Percentiles rank a stretch among this genome's conserved stretches.
Conservation (phyloP, 2,329 filamentous ascomycete species). For the Septoria linicola region DNA sequence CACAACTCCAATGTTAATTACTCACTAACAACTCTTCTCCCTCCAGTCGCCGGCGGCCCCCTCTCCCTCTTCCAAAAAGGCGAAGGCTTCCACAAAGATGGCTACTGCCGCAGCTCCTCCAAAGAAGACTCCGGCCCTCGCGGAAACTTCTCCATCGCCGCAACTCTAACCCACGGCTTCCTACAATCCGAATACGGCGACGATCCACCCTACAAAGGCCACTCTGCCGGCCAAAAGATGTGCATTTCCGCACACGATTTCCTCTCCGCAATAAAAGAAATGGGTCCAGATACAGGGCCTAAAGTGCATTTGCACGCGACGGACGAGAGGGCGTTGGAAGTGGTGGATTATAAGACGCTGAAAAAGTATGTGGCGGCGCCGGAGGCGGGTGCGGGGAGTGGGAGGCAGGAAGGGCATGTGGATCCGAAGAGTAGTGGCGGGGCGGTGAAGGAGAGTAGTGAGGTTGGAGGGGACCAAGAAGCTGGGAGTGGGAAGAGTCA, state of each 20-base stretch:
- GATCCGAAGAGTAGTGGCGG: neutral
- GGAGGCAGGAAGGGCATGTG: neutral
- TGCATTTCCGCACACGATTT: slow-evolving; percentile 23
- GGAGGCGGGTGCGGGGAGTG: neutral
- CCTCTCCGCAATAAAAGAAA: slow-evolving; percentile 19
- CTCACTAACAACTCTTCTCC: neutral
- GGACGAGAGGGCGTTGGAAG: slow-evolving; percentile 23
- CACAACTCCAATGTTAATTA: neutral
- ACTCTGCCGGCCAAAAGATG: slow-evolving; percentile 21
- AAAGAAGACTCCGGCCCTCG: slow-evolving; percentile 13
- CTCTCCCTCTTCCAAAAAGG: slow-evolving; percentile 20
- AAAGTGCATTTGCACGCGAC: slow-evolving; percentile 22
- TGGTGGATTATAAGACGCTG: slow-evolving; percentile 17
- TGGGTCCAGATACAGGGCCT: slow-evolving; percentile 21
- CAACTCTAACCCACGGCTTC: slow-evolving; percentile 23
- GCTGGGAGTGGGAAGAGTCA: too few species aligned
- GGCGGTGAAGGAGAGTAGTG: slow-evolving; percentile 9
- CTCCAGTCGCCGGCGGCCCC: slow-evolving; percentile 14
- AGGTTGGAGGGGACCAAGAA: slow-evolving; percentile 11
- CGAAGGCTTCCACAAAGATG: slow-evolving; percentile 21
- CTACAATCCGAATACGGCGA: slow-evolving; percentile 24
- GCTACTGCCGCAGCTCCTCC: slow-evolving; percentile 20
- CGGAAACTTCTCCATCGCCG: slow-evolving; percentile 21
- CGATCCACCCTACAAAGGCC: slow-evolving; percentile 18
- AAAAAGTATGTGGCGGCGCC: slow-evolving; percentile 20